phyloP scores from a whole-genome alignment of 441 rosid genomes.

The Rhodomyrtus psidioides region DNA sequence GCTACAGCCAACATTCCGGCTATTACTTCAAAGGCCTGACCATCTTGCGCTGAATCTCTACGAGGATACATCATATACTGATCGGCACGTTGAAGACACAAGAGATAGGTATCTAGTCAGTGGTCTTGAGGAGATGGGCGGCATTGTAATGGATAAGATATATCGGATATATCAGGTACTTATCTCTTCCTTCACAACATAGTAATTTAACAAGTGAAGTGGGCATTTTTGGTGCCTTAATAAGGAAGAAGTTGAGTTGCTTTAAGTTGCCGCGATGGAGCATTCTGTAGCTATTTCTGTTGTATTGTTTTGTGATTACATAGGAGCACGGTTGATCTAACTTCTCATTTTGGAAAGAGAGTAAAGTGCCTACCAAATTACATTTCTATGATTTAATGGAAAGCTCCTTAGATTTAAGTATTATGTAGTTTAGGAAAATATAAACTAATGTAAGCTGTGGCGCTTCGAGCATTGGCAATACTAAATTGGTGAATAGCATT shows the following conservation, averaged over 20 bases:
- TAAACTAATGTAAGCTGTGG: neutral
- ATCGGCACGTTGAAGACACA: conserved; percentile 65
- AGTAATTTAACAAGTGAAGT: neutral
- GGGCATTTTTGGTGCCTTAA: neutral
- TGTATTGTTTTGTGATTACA: neutral
- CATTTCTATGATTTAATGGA: neutral
- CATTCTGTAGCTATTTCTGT: neutral
- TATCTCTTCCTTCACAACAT: neutral
- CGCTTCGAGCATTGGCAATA: neutral
- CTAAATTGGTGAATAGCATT: neutral
- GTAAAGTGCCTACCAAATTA: neutral
- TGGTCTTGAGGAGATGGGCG: conserved; percentile 67
- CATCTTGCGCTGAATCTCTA: conserved; percentile 58
- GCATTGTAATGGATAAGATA: conserved; percentile 48
- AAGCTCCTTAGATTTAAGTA: neutral
- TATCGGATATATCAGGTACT: conserved; percentile 61
- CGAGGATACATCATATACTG: conserved; percentile 64
- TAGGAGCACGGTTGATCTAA: neutral
- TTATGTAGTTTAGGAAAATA: neutral
- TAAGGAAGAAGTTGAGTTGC: neutral
- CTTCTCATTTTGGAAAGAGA: neutral
- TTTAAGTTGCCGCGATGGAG: neutral
- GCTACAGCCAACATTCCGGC: conserved; percentile 88
- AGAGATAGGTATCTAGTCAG: conserved; percentile 57
- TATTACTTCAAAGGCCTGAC: conserved; percentile 80